Conservation (phyloP, 1,139 yeast genomes). For the Hyphopichia fennica region DNA sequence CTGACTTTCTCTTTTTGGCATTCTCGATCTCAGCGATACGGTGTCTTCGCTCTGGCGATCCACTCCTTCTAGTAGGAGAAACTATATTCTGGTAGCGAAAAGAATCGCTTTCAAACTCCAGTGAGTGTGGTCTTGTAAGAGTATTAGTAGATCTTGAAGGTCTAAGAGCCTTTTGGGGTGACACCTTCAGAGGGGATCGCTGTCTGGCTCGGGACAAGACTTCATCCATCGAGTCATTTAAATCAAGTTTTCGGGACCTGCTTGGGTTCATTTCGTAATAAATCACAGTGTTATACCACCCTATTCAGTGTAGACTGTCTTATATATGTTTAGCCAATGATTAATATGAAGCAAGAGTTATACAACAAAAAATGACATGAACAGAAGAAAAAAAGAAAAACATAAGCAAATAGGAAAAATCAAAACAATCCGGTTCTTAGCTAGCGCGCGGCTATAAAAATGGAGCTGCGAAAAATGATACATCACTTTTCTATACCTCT, state of each 20-base stretch:
- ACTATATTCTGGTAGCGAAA: constrained; percentile 5
- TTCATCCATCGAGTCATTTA: not conserved
- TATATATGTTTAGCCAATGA: too few species aligned
- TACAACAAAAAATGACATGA: too few species aligned
- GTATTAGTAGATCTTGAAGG: not conserved
- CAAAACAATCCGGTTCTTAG: too few species aligned
- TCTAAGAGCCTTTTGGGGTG: not conserved
- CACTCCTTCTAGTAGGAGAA: constrained; percentile 36
- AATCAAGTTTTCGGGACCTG: not conserved
- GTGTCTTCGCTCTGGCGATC: constrained; percentile 36
- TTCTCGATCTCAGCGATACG: constrained; percentile 30
- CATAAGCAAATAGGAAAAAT: too few species aligned
- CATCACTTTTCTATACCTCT: too few species aligned
- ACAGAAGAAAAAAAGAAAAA: too few species aligned
- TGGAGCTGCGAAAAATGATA: too few species aligned
- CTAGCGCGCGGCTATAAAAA: too few species aligned
- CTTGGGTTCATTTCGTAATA: too few species aligned
- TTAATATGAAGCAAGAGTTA: too few species aligned
- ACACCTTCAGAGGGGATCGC: not conserved
- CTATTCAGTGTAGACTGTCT: too few species aligned
- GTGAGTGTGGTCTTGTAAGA: constrained; percentile 1
- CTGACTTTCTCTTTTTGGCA: constrained; percentile 7
- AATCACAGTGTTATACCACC: too few species aligned
- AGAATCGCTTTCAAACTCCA: not conserved
- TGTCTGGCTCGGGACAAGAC: not conserved